Evolutionary conservation across 169 alveolate species (phyloP).

Genomic region (Plasmodium fragile): DNA sequence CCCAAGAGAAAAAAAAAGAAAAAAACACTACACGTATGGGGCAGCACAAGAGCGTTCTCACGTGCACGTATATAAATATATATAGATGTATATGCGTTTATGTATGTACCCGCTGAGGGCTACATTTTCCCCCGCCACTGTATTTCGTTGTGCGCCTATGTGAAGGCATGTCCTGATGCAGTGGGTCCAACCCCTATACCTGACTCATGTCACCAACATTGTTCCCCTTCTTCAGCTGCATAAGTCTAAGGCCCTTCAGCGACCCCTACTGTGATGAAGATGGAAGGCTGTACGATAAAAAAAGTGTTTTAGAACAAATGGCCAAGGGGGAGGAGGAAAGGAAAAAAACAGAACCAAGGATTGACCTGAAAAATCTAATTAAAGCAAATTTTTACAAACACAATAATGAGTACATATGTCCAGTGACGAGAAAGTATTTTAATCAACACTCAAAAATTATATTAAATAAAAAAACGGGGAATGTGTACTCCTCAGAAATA

Average conservation of each 20-base stretch:
- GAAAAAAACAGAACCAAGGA: background rate
- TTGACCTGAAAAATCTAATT: slow-evolving; percentile 89
- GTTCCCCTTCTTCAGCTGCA: slow-evolving; percentile 21
- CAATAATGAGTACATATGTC: slow-evolving; percentile 92
- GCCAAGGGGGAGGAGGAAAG: slow-evolving; percentile 2
- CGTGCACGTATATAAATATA: background rate
- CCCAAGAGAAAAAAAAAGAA: background rate
- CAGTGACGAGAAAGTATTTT: slow-evolving; percentile 92
- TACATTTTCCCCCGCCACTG: background rate
- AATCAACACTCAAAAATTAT: slow-evolving; percentile 91
- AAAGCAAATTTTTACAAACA: slow-evolving; percentile 89
- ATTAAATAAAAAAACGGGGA: slow-evolving; percentile 91
- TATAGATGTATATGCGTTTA: background rate
- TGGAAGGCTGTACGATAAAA: slow-evolving; percentile 68
- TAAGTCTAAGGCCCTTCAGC: slow-evolving; percentile 63
- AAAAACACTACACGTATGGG: background rate
- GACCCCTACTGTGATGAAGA: slow-evolving; percentile 76
- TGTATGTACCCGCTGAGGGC: background rate
- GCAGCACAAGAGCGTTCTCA: background rate
- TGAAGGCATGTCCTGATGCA: background rate
- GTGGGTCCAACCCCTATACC: background rate
- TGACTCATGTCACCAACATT: background rate
- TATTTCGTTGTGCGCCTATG: background rate
- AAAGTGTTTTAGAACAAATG: slow-evolving; percentile 71
- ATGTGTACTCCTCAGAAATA: slow-evolving; percentile 90